Conservation (phyloP, 116 monocot species). For the Papilionanthe hybrid region DNA sequence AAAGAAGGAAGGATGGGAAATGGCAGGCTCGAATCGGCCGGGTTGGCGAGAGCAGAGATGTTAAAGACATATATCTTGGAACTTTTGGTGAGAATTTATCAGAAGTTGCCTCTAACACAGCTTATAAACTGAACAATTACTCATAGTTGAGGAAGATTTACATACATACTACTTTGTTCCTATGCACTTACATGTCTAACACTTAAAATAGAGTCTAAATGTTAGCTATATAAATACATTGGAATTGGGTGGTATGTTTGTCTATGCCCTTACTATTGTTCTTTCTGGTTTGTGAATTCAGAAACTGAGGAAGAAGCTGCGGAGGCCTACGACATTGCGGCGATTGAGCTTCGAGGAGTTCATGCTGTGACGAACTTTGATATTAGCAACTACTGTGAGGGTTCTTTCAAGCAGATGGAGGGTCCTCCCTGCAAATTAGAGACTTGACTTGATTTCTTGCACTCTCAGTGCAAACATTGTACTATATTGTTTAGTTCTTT, state of each 20-base stretch:
- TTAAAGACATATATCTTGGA: conserved; percentile 78
- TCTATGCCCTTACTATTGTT: no score
- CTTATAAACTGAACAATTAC: no score
- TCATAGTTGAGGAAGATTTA: no score
- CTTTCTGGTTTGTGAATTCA: conserved; percentile 7
- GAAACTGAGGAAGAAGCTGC: conserved; percentile 50
- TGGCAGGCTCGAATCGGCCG: conserved; percentile 75
- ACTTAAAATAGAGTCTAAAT: no score
- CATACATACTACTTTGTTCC: no score
- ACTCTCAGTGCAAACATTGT: no score
- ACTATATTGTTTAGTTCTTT: no score
- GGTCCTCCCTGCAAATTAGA: background rate
- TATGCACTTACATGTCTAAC: no score
- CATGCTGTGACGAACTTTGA: conserved; percentile 56
- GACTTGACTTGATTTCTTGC: no score
- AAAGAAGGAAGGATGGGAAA: conserved; percentile 62
- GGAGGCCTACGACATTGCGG: conserved; percentile 44
- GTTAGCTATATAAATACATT: no score
- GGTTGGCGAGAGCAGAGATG: conserved; percentile 48
- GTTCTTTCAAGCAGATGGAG: background rate
- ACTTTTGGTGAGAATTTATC: conserved; percentile 49
- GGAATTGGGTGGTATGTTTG: no score
- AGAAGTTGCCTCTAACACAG: background rate
- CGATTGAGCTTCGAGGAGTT: conserved; percentile 41
- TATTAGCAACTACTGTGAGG: conserved; percentile 36